Evolutionary conservation across 768 basidiomycete species (phyloP).

Genomic region (Pleurotus salmoneostramineus): DNA sequence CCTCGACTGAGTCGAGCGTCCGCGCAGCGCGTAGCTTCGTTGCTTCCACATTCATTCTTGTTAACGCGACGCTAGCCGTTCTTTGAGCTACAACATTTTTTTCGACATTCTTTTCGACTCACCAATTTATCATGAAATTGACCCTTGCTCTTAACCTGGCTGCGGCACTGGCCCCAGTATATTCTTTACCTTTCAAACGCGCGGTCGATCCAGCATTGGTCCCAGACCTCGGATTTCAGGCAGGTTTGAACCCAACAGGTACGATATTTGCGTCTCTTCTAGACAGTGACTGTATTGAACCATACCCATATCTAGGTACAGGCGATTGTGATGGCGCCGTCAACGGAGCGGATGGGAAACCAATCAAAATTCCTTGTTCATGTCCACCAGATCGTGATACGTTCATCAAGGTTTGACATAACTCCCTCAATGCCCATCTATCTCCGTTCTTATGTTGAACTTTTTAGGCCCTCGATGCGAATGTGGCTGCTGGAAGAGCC

Average conservation of each 20-base stretch:
- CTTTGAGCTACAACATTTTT: not conserved
- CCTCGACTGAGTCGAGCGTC: conserved; percentile 7
- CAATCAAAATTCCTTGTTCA: conserved; percentile 63
- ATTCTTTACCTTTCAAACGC: conserved; percentile 4
- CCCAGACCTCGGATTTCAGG: conserved; percentile 50
- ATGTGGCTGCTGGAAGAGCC: conserved; percentile 59
- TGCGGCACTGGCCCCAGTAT: not conserved
- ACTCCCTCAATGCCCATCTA: conserved; percentile 1
- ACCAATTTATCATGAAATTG: not conserved
- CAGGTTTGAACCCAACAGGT: conserved; percentile 61
- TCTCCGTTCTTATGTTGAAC: not conserved
- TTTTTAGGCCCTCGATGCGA: conserved; percentile 40
- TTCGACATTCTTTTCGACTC: not conserved
- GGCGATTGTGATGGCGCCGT: conserved; percentile 67
- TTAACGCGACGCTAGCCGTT: conserved; percentile 1
- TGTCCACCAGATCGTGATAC: conserved; percentile 55
- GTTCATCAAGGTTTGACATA: conserved; percentile 42
- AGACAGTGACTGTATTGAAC: not conserved
- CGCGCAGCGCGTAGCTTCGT: conserved; percentile 1
- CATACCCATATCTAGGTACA: conserved; percentile 39
- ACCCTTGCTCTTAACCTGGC: not conserved
- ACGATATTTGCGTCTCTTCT: conserved; percentile 10
- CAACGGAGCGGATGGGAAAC: conserved; percentile 45
- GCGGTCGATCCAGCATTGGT: conserved; percentile 52
- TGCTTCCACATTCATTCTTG: not conserved